Base-by-base conservation (phyloP, 768 basidiomycete genomes). In the Hypholoma fasciculare region DNA sequence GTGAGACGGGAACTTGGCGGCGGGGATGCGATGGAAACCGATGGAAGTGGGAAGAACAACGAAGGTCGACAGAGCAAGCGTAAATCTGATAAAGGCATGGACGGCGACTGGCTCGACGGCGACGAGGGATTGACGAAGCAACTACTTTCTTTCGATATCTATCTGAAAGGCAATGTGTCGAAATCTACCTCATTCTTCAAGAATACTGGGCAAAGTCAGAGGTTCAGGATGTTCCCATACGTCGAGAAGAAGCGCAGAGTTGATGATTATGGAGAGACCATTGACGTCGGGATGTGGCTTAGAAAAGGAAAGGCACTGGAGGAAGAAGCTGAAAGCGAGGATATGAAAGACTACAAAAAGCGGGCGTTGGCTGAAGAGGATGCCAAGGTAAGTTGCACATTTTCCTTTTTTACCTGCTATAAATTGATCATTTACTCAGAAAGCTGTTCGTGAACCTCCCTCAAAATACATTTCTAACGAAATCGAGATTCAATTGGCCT, bases 201-300 rank as follows among this genome's bases (percentile, higher is more conserved):
- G 71, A 88, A 77, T 57, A 76, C 85, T 8, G 85, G 85, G 13
- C 87, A 90, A 63, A 76, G 82, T 14, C 92, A 90, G 61, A 79
- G 97, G 52, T 98, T 92, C 71, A 82, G 96, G 62, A 98, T 98
- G 95, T 98, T 98, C 75, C 97, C 97, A 0, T 95, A 94, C 63
- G 86, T 96, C 27, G 96, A 98, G 74, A 89, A 92, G 73, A 92
- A 90, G 68, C 78, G 94, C 63, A 82, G 91, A 63, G 92, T 98
- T 19, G 97, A 99, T 68, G 92, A 92, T 63, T 99, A 93, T 69
- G 97, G 97, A 8, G 97, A 99, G 77, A 90, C 87, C 9, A 79
- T 98, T 52, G 97, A 98, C 71, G 90, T 98, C 6, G 94, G 90
- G 3, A 90, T 94, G 84, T 99, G 97, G 97, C 71, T 98, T 58